Base-by-base conservation (phyloP, 345 rosid genomes). In the Salix brachista region DNA sequence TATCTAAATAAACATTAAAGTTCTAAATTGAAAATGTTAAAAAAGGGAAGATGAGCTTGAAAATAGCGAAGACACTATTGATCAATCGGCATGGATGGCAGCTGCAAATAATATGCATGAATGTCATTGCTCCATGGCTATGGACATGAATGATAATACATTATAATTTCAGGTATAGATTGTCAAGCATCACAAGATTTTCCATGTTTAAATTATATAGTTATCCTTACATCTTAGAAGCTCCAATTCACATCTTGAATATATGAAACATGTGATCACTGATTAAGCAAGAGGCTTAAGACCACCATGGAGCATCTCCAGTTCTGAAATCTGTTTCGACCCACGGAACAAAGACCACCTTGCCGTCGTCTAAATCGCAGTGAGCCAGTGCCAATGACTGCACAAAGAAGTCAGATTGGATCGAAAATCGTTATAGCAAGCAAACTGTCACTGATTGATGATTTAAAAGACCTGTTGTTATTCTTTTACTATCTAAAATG, bases 301-400 rank as follows among this genome's bases (percentile, higher is more conserved):
- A 80, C 97, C 97, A 95, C 97, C 99, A 95, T 67, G 96, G 98
- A 61, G 81, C 89, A 0, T 95, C 99, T 25, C 99, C 99, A 2
- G 98, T 95, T 86, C 99, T 93, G 89, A 95, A 95, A 86, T 95
- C 99, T 34, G 98, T 91, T 83, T 93, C 97, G 5, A 81, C 83
- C 99, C 99, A 95, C 11, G 97, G 96, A 64, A 92, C 91, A 52
- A 95, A 93, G 12, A 95, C 64, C 72, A 95, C 98, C 91, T 93
- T 95, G 61, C 97, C 97, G 0, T 93, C 91, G 61, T 82, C 93
- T 18, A 93, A 3, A 37, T 93, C 91, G 3, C 91, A 91, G 9
- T 91, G 94, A 81, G 97, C 98, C 91, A 95, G 81, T 0, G 99
- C 98, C 85, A 95, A 83, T 14, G 98, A 95, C 97, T 92, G 88